These are phyloP conservation scores for Kregervanrija pseudodelftensis DNA, from an alignment of 805 yeast species.

Conservation along the genomic window DNA sequence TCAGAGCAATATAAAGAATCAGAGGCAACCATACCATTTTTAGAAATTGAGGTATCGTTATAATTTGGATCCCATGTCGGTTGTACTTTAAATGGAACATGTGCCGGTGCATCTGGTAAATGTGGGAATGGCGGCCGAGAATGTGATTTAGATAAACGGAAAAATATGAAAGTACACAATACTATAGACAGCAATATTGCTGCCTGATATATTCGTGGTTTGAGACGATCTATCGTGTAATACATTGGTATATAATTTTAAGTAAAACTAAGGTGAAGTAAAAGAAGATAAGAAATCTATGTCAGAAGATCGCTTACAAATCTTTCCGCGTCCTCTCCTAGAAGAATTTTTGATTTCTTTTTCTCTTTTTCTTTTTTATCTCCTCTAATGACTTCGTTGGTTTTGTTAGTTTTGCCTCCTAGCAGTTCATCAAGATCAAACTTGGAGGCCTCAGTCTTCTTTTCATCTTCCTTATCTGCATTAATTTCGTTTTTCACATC, in stretches of 20 bases:
- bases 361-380: not conserved
- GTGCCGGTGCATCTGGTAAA: conserved; percentile 20
- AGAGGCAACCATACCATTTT: conserved; percentile 56
- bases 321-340: too few relatives aligned
- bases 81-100: conserved; percentile 22
- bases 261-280: too few relatives aligned
- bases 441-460: not conserved
- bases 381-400: not conserved
- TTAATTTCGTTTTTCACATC: conserved; percentile 1
- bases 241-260: too few relatives aligned
- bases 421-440: conserved; percentile 8
- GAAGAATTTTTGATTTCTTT: too few relatives aligned
- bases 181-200: too few relatives aligned
- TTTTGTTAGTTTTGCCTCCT: not conserved
- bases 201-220: too few relatives aligned
- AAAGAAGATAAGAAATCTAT: too few relatives aligned
- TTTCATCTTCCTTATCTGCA: not conserved
- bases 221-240: too few relatives aligned
- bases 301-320: too few relatives aligned
- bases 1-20: conserved; percentile 59
- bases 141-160: not conserved
- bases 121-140: conserved; percentile 8
- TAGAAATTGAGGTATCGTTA: conserved; percentile 33
- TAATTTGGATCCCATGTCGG: conserved; percentile 39
- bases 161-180: not conserved